Percentiles rank a stretch among this genome's conserved stretches.
These are phyloP conservation scores for Peronosclerospora sorghi DNA, from an alignment of 352 stramenopile species.

Conservation along the genomic window DNA sequence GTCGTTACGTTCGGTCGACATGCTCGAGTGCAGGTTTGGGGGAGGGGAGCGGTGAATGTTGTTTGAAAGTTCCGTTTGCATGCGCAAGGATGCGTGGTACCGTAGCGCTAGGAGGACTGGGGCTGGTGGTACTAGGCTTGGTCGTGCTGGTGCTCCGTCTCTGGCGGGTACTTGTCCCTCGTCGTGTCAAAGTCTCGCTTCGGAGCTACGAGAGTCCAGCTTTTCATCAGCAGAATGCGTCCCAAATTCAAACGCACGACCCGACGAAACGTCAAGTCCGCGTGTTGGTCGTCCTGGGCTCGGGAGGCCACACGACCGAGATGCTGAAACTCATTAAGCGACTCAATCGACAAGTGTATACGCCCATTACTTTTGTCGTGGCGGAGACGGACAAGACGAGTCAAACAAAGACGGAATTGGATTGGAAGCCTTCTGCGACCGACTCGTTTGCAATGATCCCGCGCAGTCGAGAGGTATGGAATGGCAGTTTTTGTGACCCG, in stretches of 20 bases:
- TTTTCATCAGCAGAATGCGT: conserved; percentile 11
- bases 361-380: conserved; percentile 83
- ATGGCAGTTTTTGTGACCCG: not conserved
- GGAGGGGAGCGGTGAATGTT: too few species aligned
- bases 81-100: too few species aligned
- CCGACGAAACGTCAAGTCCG: conserved; percentile 12
- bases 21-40: not conserved
- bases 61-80: too few species aligned
- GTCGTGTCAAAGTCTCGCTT: conserved; percentile 11
- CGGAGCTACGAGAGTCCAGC: conserved; percentile 11
- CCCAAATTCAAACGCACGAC: conserved; percentile 2
- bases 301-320: conserved; percentile 90
- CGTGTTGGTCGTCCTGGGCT: conserved; percentile 79
- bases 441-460: conserved; percentile 80
- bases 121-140: conserved; percentile 11
- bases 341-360: conserved; percentile 69
- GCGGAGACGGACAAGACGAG: conserved; percentile 89
- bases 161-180: conserved; percentile 22
- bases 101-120: too few species aligned
- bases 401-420: conserved; percentile 52
- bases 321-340: conserved; percentile 89
- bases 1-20: conserved; percentile 36
- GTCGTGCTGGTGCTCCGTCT: conserved; percentile 17
- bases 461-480: conserved; percentile 70
- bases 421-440: conserved; percentile 34